These are phyloP conservation scores for Fusarium albosuccineum DNA, from an alignment of 2,329 filamentous ascomycete species.

Conservation along the genomic window DNA sequence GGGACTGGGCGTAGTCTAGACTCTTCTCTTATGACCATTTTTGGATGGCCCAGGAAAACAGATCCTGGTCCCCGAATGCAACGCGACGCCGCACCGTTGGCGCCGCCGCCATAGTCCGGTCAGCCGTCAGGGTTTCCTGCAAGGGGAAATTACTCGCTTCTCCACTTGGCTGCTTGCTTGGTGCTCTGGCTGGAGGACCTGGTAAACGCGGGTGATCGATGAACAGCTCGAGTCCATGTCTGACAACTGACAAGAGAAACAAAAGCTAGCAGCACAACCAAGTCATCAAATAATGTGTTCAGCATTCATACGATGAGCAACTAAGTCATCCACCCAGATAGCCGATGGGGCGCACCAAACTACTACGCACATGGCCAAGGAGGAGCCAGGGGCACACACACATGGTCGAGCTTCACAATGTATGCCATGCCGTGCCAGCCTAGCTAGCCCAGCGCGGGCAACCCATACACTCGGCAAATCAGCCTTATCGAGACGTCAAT, in stretches of 20 bases:
- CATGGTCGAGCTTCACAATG: slow-evolving; percentile 2
- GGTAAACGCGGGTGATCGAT: slow-evolving; percentile 7
- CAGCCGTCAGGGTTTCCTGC: slow-evolving; percentile 45
- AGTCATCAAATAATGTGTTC: not conserved
- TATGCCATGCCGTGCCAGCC: slow-evolving; percentile 1
- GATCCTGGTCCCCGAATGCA: slow-evolving; percentile 23
- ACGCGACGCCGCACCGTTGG: slow-evolving; percentile 45
- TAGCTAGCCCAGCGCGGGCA: not conserved
- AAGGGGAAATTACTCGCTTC: slow-evolving; percentile 43
- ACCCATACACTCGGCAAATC: slow-evolving; percentile 27
- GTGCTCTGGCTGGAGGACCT: not conserved
- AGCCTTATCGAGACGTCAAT: slow-evolving; percentile 36
- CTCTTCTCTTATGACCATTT: slow-evolving; percentile 22
- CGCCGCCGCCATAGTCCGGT: slow-evolving; percentile 42
- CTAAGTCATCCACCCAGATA: not conserved
- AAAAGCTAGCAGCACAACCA: not conserved
- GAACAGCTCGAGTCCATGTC: not conserved
- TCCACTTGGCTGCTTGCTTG: not conserved
- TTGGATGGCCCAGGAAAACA: not conserved
- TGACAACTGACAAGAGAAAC: not conserved
- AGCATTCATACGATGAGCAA: not conserved
- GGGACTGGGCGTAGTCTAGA: slow-evolving; percentile 8
- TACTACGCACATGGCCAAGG: not conserved
- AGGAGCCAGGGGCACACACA: slow-evolving; percentile 3
- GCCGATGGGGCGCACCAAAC: not conserved